Percentiles rank a stretch among this genome's conserved stretches.
Conservation (phyloP, 1,139 yeast species). For the Diutina neorugosa region DNA sequence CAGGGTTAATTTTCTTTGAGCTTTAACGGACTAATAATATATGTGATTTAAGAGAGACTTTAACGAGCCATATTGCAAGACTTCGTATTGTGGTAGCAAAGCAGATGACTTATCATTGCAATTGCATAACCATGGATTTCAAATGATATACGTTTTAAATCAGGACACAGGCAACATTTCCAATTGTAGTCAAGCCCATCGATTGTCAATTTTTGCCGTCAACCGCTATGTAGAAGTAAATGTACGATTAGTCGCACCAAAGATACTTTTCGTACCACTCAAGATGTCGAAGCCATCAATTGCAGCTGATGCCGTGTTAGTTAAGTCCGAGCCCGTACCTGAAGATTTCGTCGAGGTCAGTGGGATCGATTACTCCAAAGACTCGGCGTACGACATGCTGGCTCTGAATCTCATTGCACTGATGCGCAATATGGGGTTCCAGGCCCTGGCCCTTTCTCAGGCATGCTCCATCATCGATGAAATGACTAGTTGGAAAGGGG, state of each 20-base stretch:
- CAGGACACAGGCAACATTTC: too few relatives aligned
- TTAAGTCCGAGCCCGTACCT: slow-evolving; percentile 78
- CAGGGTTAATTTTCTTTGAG: too few relatives aligned
- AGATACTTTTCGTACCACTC: neutral
- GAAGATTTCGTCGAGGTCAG: slow-evolving; percentile 62
- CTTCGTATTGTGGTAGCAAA: too few relatives aligned
- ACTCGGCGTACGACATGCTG: slow-evolving; percentile 53
- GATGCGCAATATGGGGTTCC: slow-evolving; percentile 97
- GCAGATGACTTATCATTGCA: too few relatives aligned
- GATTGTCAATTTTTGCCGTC: too few relatives aligned
- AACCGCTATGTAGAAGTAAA: too few relatives aligned
- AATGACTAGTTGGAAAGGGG: slow-evolving; percentile 91
- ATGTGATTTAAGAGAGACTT: too few relatives aligned
- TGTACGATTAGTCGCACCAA: neutral
- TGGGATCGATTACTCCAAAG: slow-evolving; percentile 81
- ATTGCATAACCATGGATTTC: too few relatives aligned
- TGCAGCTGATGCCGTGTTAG: slow-evolving; percentile 71
- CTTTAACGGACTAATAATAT: too few relatives aligned
- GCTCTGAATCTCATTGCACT: slow-evolving; percentile 70
- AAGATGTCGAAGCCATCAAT: neutral
- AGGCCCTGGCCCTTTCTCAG: slow-evolving; percentile 72
- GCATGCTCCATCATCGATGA: slow-evolving; percentile 87
- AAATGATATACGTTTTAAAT: too few relatives aligned
- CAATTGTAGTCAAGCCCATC: too few relatives aligned
- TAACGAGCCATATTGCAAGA: too few relatives aligned